These are phyloP conservation scores for Sindora glabra DNA, from an alignment of 306 rosid genomes.

Conservation along the genomic window DNA sequence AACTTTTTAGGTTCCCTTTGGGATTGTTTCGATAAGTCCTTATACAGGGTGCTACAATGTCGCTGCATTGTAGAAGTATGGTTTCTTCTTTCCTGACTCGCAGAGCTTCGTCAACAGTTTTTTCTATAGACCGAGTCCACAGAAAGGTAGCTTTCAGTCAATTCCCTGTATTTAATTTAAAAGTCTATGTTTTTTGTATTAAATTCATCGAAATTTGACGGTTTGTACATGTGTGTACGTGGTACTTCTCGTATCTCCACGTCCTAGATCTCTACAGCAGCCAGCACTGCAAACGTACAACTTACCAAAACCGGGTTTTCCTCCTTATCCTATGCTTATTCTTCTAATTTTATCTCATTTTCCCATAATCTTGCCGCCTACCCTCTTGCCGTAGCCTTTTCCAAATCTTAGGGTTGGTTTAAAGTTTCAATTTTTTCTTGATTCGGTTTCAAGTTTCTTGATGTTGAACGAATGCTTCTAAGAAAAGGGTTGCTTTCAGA, in stretches of 20 bases:
- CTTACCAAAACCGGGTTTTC: slow-evolving; percentile 22
- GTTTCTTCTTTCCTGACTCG: too few relatives aligned
- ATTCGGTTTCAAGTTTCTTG: slow-evolving; percentile 13
- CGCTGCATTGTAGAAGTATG: too few relatives aligned
- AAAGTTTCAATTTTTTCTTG: slow-evolving; percentile 13
- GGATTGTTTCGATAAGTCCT: too few relatives aligned
- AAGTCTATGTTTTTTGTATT: neutral
- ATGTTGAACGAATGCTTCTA: slow-evolving; percentile 16
- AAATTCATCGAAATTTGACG: slow-evolving; percentile 8
- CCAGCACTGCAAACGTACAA: neutral
- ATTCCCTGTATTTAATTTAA: neutral
- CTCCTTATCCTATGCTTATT: slow-evolving; percentile 22
- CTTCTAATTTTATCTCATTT: neutral
- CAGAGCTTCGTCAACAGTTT: too few relatives aligned
- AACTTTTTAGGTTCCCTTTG: too few relatives aligned
- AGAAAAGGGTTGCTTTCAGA: slow-evolving; percentile 24
- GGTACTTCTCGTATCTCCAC: slow-evolving; percentile 49
- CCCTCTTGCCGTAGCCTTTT: slow-evolving; percentile 1
- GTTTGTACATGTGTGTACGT: slow-evolving; percentile 27
- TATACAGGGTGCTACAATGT: too few relatives aligned
- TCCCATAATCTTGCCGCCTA: slow-evolving; percentile 21
- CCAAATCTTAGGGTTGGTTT: slow-evolving; percentile 20
- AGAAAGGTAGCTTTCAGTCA: slow-evolving; percentile 29
- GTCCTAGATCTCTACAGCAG: slow-evolving; percentile 53
- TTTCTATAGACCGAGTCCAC: too few relatives aligned